Evolutionary conservation across 129 eudicot species (phyloP).

Genomic region (Helichrysum umbraculigerum): DNA sequence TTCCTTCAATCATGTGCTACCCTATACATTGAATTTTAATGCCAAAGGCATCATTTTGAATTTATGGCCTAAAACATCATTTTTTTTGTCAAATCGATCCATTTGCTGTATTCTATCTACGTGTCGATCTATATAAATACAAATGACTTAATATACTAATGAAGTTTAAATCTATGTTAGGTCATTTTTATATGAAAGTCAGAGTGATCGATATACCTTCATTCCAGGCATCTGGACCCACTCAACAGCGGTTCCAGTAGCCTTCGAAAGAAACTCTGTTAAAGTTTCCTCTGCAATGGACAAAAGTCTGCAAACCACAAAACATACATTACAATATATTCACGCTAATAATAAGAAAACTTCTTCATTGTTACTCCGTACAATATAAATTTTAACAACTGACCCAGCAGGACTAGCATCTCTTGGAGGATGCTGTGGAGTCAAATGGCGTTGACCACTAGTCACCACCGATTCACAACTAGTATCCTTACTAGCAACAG

Average conservation of each 20-base stretch:
- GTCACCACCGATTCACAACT: slow-evolving; percentile 98
- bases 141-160: background rate
- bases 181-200: background rate
- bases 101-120: background rate
- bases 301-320: slow-evolving; percentile 36
- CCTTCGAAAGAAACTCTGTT: slow-evolving; percentile 51
- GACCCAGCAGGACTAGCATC: slow-evolving; percentile 99
- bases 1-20: background rate
- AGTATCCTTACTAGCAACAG: slow-evolving; percentile 63
- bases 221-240: slow-evolving; percentile 53
- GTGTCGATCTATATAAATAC: background rate
- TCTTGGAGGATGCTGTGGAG: slow-evolving; percentile 78
- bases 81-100: background rate
- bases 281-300: slow-evolving; percentile 47
- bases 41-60: background rate
- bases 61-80: background rate
- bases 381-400: slow-evolving; percentile 26
- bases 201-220: slow-evolving; percentile 28
- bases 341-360: background rate
- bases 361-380: background rate
- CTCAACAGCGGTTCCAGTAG: slow-evolving; percentile 46
- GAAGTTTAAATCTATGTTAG: background rate
- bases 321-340: background rate
- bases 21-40: background rate
- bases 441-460: slow-evolving; percentile 85